Conservation (phyloP, 129 eudicot genomes). For the Chrysanthemum lavandulifolium region DNA sequence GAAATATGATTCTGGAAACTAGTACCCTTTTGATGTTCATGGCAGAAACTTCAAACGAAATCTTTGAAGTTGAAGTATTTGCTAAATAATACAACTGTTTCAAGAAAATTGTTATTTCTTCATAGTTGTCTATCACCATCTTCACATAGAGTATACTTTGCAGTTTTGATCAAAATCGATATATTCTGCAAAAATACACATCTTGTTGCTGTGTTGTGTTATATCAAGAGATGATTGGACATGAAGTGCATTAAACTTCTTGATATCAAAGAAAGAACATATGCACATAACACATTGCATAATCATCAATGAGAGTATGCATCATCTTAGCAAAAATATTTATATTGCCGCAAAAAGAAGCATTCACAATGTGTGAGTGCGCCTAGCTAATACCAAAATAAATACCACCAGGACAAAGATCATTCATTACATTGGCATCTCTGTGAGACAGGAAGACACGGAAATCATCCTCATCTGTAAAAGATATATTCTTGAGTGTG, state of each 20-base stretch:
- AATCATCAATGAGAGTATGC: constrained; percentile 11
- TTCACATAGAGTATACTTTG: background rate
- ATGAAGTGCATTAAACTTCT: background rate
- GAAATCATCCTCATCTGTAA: constrained; percentile 74
- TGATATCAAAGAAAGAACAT: background rate
- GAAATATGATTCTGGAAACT: constrained; percentile 20
- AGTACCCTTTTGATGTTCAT: background rate
- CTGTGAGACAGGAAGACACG: constrained; percentile 71
- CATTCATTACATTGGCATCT: constrained; percentile 66
- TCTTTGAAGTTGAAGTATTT: constrained; percentile 12
- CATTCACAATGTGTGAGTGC: background rate
- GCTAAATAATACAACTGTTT: background rate
- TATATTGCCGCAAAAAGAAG: constrained; percentile 3
- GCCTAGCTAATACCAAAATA: constrained; percentile 62
- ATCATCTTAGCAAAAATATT: constrained; percentile 19
- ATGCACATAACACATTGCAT: background rate
- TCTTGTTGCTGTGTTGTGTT: too few relatives aligned
- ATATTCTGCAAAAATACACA: too few relatives aligned
- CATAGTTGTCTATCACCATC: background rate
- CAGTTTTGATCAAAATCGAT: background rate
- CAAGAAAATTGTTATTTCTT: background rate
- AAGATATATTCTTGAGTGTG: too few relatives aligned
- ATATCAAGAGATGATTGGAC: too few relatives aligned
- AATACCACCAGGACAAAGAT: constrained; percentile 79
- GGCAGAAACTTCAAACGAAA: background rate